These are phyloP conservation scores for Panellus pusillus DNA, from an alignment of 768 basidiomycete genomes.

Conservation along the genomic window DNA sequence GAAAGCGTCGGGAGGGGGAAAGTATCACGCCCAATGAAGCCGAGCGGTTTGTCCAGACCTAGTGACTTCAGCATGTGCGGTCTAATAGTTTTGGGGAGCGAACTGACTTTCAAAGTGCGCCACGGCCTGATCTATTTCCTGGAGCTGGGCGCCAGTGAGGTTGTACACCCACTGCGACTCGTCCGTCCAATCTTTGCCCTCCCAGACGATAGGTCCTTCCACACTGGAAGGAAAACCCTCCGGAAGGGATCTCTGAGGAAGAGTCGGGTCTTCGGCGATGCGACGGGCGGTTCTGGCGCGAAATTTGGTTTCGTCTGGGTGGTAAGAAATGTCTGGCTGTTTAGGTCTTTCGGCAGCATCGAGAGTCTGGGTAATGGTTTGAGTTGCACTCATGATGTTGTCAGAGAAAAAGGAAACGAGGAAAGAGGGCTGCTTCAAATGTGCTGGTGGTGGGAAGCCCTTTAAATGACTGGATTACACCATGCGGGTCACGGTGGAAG, in stretches of 20 bases:
- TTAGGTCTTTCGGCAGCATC: constrained; percentile 33
- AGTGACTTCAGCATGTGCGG: background rate
- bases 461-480: background rate
- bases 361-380: constrained; percentile 14
- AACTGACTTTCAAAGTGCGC: constrained; percentile 39
- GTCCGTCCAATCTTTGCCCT: constrained; percentile 41
- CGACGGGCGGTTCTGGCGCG: constrained; percentile 37
- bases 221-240: constrained; percentile 36
- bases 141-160: constrained; percentile 33
- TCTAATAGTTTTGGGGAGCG: background rate
- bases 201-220: constrained; percentile 45
- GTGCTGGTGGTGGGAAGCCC: background rate
- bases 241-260: constrained; percentile 36
- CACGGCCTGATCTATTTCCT: constrained; percentile 41
- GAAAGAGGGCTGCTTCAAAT: background rate
- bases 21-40: constrained; percentile 36
- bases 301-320: constrained; percentile 42
- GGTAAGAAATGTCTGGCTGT: constrained; percentile 43
- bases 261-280: constrained; percentile 37
- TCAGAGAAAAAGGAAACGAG: background rate
- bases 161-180: constrained; percentile 46
- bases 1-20: constrained; percentile 46
- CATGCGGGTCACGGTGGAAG: background rate
- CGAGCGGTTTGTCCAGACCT: constrained; percentile 33
- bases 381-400: constrained; percentile 13